Percentiles rank a stretch among this genome's conserved stretches.
phyloP scores from a whole-genome alignment of 108 stramenopile species.

The Pseudonitzschia pungens region DNA sequence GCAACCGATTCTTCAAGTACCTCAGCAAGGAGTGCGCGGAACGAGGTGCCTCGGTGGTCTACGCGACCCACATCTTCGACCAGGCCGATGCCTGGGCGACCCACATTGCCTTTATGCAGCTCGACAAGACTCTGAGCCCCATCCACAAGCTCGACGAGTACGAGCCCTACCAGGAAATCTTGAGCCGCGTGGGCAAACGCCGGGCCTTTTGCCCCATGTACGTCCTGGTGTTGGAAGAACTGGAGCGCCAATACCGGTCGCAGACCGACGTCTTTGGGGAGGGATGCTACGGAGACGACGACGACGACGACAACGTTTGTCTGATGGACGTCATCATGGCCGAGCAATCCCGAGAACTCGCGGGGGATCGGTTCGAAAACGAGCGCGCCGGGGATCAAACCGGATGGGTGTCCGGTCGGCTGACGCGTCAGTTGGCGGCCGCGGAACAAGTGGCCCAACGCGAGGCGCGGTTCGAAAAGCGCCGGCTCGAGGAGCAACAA shows the following conservation, averaged over 20 bases:
- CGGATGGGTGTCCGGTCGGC: constrained; percentile 36
- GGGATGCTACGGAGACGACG: constrained; percentile 1
- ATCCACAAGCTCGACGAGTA: constrained; percentile 28
- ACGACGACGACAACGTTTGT: constrained; percentile 32
- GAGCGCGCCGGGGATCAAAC: constrained; percentile 30
- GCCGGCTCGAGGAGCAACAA: not conserved
- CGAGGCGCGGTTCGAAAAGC: not conserved
- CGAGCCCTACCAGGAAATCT: constrained; percentile 40
- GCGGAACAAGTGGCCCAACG: not conserved
- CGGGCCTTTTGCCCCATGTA: constrained; percentile 54
- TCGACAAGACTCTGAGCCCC: constrained; percentile 34
- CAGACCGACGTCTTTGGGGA: constrained; percentile 16
- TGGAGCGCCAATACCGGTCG: constrained; percentile 39
- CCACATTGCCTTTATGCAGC: constrained; percentile 43
- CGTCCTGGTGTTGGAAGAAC: constrained; percentile 43
- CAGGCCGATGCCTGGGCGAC: constrained; percentile 80
- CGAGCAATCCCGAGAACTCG: constrained; percentile 25
- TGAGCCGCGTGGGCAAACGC: constrained; percentile 24
- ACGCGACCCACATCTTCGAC: constrained; percentile 89
- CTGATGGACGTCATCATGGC: constrained; percentile 35
- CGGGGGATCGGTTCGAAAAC: constrained; percentile 23
- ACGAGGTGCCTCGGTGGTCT: constrained; percentile 70
- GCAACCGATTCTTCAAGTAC: constrained; percentile 48
- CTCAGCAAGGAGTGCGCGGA: constrained; percentile 63
- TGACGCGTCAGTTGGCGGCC: constrained; percentile 31